Conservation (phyloP, 164 flowering plant genomes). For the Annona squamosa region DNA sequence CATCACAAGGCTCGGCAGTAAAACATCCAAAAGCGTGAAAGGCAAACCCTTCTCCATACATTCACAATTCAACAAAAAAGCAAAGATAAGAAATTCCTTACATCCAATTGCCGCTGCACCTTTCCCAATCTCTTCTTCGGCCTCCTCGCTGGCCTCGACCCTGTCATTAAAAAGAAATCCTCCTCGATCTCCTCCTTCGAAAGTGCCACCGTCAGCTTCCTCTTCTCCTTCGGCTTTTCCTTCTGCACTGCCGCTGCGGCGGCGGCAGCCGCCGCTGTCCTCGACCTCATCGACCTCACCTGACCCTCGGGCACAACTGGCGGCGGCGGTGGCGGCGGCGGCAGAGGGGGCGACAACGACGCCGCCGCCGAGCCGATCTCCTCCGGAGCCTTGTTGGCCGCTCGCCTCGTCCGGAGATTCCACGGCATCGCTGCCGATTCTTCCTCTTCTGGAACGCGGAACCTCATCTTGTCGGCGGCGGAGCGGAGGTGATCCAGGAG, state of each 20-base stretch:
- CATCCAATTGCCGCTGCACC: constrained; percentile 60
- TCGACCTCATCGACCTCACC: constrained; percentile 20
- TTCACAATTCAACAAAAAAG: neutral
- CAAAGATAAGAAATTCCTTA: constrained; percentile 22
- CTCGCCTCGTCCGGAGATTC: constrained; percentile 72
- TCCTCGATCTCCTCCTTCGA: constrained; percentile 60
- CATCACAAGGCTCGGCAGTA: neutral
- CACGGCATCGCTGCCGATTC: constrained; percentile 40
- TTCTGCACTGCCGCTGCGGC: constrained; percentile 2
- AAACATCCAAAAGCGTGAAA: neutral
- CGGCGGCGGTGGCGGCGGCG: neutral
- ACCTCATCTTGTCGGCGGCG: constrained; percentile 49
- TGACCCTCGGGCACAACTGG: neutral
- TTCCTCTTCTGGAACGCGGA: constrained; percentile 21
- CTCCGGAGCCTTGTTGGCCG: constrained; percentile 37
- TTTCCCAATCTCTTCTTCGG: constrained; percentile 58
- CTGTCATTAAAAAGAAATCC: constrained; percentile 49
- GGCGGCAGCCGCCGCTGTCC: constrained; percentile 1
- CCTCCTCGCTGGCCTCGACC: constrained; percentile 56
- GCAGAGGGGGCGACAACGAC: constrained; percentile 6
- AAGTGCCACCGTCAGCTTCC: constrained; percentile 43
- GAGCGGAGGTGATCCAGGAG: constrained; percentile 50
- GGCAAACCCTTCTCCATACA: neutral
- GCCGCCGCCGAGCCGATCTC: constrained; percentile 15
- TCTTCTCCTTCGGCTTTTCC: constrained; percentile 23